Base-by-base conservation (phyloP, 805 yeast species). In the Deakozyma indianensis region DNA sequence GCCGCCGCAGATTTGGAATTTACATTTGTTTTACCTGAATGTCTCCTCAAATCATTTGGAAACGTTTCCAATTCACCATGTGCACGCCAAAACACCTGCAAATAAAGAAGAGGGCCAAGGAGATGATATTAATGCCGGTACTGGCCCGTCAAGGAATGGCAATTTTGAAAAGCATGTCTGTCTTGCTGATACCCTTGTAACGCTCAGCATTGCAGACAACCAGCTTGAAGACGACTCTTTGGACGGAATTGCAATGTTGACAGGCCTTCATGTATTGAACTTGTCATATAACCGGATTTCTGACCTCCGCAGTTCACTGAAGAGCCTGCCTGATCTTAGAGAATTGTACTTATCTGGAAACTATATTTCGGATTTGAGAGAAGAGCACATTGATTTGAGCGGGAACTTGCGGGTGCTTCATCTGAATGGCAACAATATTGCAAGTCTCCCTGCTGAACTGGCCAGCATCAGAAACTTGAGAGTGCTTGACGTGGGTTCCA, bases 401-500 rank as follows among this genome's bases (percentile, higher is more conserved):
- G 65, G 68, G 7, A 65, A 71, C 4, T 67, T 92, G 55, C 70
- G 73, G 45, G 70, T 78, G 0, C 63, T 92, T 27, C 79, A 73
- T 61, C 59, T 87, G 52, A 92, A 90, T 59, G 84, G 85, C 53
- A 92, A 92, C 60, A 82, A 83, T 56, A 71, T 92, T 51, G 83
- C 83, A 42, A 75, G 95, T 0, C 64, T 92, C 41, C 97, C 98
- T 0, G 81, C 95, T 0, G 98, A 90, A 57, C 62, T 92, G 42
- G 77, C 90, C 5, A 79, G 79, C 47, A 70, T 87, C 41, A 57
- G 64, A 1, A 71, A 74, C 22, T 65, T 92, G 56, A 74, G 73
- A 25, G 80, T 78, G 7, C 70, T 92, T 29, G 99, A 92, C 64
- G 92, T 85, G 16, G 95, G 96, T 2, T 83, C 94, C 1, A 92